Base-by-base conservation (phyloP, 768 basidiomycete genomes). In the Heimioporus sp. region DNA sequence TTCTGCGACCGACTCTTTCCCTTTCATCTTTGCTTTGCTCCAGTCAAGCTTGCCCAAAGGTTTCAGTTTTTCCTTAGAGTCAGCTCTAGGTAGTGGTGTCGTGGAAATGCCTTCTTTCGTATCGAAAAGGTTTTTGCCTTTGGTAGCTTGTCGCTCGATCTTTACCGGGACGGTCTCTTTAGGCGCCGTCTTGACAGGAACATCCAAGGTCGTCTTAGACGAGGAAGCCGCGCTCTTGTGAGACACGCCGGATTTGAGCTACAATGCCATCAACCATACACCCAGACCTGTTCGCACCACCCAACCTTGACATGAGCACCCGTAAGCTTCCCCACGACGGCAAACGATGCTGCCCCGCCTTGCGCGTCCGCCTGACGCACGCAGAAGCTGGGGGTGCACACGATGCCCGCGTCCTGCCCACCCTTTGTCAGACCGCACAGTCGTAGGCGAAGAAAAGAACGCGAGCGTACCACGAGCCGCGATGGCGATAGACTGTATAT, bases 401-500 rank as follows among this genome's bases (percentile, higher is more conserved):
- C 63, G 13, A 80, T 67, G 9, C 66, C 72, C 7, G 72, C 68
- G 51, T 81, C 80, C 80, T 81, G 52, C n/a, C 24, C 24, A 15
- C 12, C 19, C 21, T 19, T 19, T 5, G 21, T 60, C 28, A 60
- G n/a, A 49, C 36, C 1, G 2, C 30, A 44, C 10, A 7, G 19
- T 34, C 12, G 37, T 13, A n/a, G 16, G 54, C 30, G 34, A 24
- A 2, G 36, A 13, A 12, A 31, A n/a, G n/a, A 12, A 1, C 8
- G 20, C 15, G 31, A 11, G 54, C 56, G 36, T 41, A 72, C 84
- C 48, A 63, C 83, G 36, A 91, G 64, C 5, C 75, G 78, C 1
- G 82, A 79, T 1, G 88, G 84, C 0, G 89, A 82, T 30, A 92
- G 63, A 61, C 86, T 82, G 65, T 92, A 92, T 10, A 92, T 68